Evolutionary conservation across 2,329 filamentous ascomycete species (phyloP), one percentile per base, ranked within the genome.

Genomic region (Fusarium nygamai): DNA sequence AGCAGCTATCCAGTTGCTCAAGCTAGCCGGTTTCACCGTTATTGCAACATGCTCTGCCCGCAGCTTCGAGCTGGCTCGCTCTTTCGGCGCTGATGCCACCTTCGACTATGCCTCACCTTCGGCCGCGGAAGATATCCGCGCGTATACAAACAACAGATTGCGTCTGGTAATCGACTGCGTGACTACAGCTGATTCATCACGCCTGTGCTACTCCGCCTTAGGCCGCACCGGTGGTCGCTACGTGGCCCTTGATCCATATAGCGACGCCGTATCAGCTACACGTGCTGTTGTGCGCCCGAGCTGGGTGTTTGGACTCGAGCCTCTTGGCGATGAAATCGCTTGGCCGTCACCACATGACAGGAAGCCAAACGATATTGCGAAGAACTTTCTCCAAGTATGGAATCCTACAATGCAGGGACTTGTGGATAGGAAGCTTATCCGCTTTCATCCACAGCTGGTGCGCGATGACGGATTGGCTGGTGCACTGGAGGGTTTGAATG

Each of bases 71-170:
- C 20, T 67, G 38, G 64, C 59, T 11, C 39, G 59, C 38, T 47
- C 43, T 8, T 62, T 58, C 46, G 64, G 64, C 13, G 64, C 64
- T 39, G 64, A 63, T 19, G 58, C 58, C 38, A 54, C 58, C 59
- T 59, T 67, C 59, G 64, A 67, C 53, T 67, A 67, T 44, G 53
- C 59, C 51, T 61, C 48, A 12, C 38, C 64, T 9, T 51, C 48
- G n/a, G 56, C 50, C 20, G 64, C 48, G n/a, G 57, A 56, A n/a
- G 58, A 61, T 24, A 67, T 67, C 27, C 58, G 58, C 24, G 57
- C 58, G 24, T 67, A 67, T 44, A 67, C 64, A 43, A 57, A 51
- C 6, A 67, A 67, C 50, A 54, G 34, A 29, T 38, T 67, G 27
- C 58, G 50, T 38, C 61, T 50, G 41, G 58, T 33, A 16, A 41